Evolutionary conservation across 2,329 filamentous ascomycete species (phyloP), one percentile per base, ranked within the genome.

Genomic region (Paecilomyces sp.): DNA sequence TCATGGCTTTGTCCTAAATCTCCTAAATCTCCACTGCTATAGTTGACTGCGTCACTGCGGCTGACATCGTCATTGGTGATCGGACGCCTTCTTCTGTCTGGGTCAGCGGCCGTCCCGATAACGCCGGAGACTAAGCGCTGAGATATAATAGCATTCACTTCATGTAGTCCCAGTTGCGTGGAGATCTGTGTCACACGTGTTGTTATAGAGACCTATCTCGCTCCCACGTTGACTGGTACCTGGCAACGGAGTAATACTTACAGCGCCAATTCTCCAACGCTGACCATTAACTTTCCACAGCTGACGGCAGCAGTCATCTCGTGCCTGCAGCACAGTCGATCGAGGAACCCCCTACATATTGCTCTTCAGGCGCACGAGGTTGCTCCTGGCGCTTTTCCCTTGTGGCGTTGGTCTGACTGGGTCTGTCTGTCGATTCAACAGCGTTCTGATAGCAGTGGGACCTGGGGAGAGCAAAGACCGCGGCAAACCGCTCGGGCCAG

Each of bases 401-500:
- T 25, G 51, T 53, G 51, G 51, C 51, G 51, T 53, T 53, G 51
- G 51, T 53, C 50, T 8, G 50, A 53, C 50, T 28, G 50, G 25
- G 25, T 3, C 47, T n/a, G 41, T 50, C 41, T 12, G 41, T 31
- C 6, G 30, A 31, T 31, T 7, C 30, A 31, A 50, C 6, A 50
- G 41, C 51, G 24, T 22, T 15, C 13, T 30, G 51, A 53, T 53
- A 53, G 51, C 51, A 53, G 51, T 53, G 51, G 51, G 30, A 53
- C 51, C 51, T 53, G 51, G 51, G 55, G 58, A 68, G 68, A 70
- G 68, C 68, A 67, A 28, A 68, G 62, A 54, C 58, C 60, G 58
- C 51, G 25, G 55, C 22, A 60, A 64, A 58, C 55, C 55, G 61
- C 56, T 57, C 56, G 56, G 41, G 22, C 56, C 36, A 57, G 33